A percentile compares a stretch with the other conserved stretches of the same genome.
Conservation (phyloP, 169 alveolate genomes). For the Plasmodium malariae region DNA sequence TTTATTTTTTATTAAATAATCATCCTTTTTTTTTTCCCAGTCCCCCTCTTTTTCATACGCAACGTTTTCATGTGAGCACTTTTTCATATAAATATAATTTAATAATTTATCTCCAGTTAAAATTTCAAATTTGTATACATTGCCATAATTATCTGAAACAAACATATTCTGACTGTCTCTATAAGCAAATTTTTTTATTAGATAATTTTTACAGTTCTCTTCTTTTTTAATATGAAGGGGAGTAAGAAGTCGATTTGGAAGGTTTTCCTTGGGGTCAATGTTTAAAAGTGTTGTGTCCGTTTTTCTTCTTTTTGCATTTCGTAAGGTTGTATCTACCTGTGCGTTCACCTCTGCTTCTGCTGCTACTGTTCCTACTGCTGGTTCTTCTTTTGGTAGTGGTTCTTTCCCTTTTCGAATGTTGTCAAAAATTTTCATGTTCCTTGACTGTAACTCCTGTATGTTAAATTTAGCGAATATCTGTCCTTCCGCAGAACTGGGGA, state of each 20-base stretch:
- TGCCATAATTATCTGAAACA: slow-evolving; percentile 83
- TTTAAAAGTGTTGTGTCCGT: not conserved
- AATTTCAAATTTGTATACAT: slow-evolving; percentile 78
- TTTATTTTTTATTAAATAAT: slow-evolving; percentile 55
- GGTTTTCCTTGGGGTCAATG: slow-evolving; percentile 40
- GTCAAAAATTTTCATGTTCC: slow-evolving; percentile 6
- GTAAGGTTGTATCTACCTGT: not conserved
- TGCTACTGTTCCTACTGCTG: not conserved
- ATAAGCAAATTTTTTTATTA: slow-evolving; percentile 19
- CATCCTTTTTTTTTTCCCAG: slow-evolving; percentile 11
- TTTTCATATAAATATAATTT: slow-evolving; percentile 54
- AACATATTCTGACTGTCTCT: slow-evolving; percentile 77
- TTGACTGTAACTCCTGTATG: not conserved
- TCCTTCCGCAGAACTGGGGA: not conserved
- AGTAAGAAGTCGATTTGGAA: slow-evolving; percentile 37
- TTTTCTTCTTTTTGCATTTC: not conserved
- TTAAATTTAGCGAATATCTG: not conserved
- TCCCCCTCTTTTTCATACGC: slow-evolving; percentile 29
- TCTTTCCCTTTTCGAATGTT: slow-evolving; percentile 16
- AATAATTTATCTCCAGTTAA: slow-evolving; percentile 77
- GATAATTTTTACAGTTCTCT: slow-evolving; percentile 24
- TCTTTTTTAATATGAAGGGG: slow-evolving; percentile 18
- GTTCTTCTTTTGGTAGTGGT: not conserved
- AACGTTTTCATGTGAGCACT: slow-evolving; percentile 39
- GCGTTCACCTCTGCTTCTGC: not conserved